phyloP scores from a whole-genome alignment of 1,284 basidiomycete species.

The Bondarzewia mesenterica region DNA sequence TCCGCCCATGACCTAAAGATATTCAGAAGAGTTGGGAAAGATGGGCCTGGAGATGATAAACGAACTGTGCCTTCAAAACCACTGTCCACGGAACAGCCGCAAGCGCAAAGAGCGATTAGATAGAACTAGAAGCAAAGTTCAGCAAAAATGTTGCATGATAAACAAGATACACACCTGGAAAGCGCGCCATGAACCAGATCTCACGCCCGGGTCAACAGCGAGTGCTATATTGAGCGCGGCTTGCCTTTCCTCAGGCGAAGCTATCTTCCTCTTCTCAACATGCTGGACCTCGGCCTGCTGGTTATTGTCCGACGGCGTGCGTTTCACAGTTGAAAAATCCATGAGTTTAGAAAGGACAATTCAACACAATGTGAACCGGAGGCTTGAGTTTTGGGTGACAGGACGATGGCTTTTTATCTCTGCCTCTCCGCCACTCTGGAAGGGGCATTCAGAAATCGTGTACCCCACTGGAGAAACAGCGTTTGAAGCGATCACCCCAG shows the following conservation, averaged over 20 bases:
- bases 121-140: slow-evolving; percentile 26
- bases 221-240: slow-evolving; percentile 36
- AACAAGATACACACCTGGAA: slow-evolving; percentile 24
- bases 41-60: slow-evolving; percentile 2
- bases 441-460: no score
- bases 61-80: slow-evolving; percentile 44
- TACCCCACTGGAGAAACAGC: no score
- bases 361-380: no score
- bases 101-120: slow-evolving; percentile 34
- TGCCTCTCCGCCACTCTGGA: no score
- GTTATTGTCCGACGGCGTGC: not conserved
- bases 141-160: slow-evolving; percentile 8
- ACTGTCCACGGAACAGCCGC: slow-evolving; percentile 42
- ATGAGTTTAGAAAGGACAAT: no score
- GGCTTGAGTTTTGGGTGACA: no score
- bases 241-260: slow-evolving; percentile 33
- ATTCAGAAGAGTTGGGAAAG: not conserved
- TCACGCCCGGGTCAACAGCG: slow-evolving; percentile 40
- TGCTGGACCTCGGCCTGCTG: not conserved
- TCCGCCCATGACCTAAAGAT: slow-evolving; percentile 37
- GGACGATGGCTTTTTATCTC: no score
- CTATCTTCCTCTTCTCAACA: slow-evolving; percentile 51
- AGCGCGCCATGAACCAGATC: slow-evolving; percentile 27
- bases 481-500: no score
- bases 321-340: not conserved